phyloP scores from a whole-genome alignment of 768 basidiomycete species.

The Tremella fuciformis region DNA sequence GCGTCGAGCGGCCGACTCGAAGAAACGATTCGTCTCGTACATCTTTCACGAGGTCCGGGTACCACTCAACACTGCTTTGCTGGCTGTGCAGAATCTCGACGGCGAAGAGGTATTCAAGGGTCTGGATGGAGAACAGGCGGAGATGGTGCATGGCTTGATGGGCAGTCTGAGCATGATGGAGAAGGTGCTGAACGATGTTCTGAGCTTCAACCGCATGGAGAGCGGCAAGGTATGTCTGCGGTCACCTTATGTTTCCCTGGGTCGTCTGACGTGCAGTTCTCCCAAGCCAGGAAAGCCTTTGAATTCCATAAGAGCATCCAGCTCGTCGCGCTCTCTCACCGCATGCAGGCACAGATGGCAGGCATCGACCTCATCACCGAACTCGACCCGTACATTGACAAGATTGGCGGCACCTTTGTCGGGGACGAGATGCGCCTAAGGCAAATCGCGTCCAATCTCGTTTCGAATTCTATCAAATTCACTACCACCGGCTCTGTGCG shows the following conservation, averaged over 20 bases:
- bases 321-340: conserved; percentile 53
- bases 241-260: background rate
- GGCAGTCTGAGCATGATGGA: conserved; percentile 51
- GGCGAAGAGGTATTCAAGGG: conserved; percentile 68
- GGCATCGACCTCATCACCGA: conserved; percentile 64
- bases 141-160: conserved; percentile 76
- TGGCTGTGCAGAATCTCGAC: conserved; percentile 90
- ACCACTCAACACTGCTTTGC: conserved; percentile 60
- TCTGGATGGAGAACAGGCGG: conserved; percentile 63
- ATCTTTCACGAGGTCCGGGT: conserved; percentile 57
- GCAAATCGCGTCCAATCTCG: conserved; percentile 62
- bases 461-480: conserved; percentile 57
- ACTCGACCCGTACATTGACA: conserved; percentile 60
- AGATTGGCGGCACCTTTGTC: conserved; percentile 58
- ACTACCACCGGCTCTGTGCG: conserved; percentile 57
- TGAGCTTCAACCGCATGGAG: conserved; percentile 51
- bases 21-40: conserved; percentile 65
- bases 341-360: conserved; percentile 46
- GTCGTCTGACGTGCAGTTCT: conserved; percentile 57
- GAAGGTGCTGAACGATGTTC: conserved; percentile 51
- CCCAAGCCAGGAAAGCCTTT: conserved; percentile 56
- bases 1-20: conserved; percentile 71
- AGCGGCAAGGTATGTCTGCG: conserved; percentile 39
- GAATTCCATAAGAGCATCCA: conserved; percentile 55
- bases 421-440: conserved; percentile 79